Conservation (phyloP, 768 basidiomycete genomes). For the Kwoniella dejecticola region DNA sequence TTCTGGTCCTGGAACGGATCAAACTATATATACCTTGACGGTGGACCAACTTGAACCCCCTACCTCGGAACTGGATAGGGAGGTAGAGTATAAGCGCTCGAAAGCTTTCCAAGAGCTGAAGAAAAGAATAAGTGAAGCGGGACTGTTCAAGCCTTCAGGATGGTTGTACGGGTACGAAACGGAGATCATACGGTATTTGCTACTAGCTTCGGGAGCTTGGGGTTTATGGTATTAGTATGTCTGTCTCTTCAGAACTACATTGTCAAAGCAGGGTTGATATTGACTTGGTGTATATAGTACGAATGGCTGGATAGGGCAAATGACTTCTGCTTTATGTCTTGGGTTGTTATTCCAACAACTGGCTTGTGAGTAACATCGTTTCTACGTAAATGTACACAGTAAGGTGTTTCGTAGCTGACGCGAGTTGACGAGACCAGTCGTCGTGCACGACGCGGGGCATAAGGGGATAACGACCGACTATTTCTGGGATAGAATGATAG, state of each 20-base stretch:
- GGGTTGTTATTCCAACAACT: constrained; percentile 95
- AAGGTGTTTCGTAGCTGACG: too few species aligned
- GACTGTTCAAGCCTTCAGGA: constrained; percentile 71
- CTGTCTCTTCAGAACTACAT: background rate
- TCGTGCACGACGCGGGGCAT: constrained; percentile 92
- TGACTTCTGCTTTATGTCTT: constrained; percentile 71
- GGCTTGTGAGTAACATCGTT: constrained; percentile 65
- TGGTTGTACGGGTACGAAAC: constrained; percentile 84
- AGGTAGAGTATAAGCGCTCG: constrained; percentile 36
- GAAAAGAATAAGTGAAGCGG: constrained; percentile 70
- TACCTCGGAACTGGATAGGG: constrained; percentile 35
- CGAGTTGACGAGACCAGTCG: constrained; percentile 57
- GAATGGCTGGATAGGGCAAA: constrained; percentile 40
- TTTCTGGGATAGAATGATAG: constrained; percentile 74
- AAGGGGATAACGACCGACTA: constrained; percentile 89
- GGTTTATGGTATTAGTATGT: constrained; percentile 43
- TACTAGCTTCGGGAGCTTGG: constrained; percentile 60
- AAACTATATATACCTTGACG: constrained; percentile 24
- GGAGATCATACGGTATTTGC: constrained; percentile 75
- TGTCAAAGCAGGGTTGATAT: background rate
- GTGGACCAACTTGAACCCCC: constrained; percentile 48
- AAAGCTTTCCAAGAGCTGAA: constrained; percentile 79
- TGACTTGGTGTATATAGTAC: constrained; percentile 29
- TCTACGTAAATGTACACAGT: too few species aligned
- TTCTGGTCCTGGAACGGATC: background rate